Evolutionary conservation across 108 stramenopile genomes (phyloP).

Genomic region (Schizochytrium sp.): DNA sequence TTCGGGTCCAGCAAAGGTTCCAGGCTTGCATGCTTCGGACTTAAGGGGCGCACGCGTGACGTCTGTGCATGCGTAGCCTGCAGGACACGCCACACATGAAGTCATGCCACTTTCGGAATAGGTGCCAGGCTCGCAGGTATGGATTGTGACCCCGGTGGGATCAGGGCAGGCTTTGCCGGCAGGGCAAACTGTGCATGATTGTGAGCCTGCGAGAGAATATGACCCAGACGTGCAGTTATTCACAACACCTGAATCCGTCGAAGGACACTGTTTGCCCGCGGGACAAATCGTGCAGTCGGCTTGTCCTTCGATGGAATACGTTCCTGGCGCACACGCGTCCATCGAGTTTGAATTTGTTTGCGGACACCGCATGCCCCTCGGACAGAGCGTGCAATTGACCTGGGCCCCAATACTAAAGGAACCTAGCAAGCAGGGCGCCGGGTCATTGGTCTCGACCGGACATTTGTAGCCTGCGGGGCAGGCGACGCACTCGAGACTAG

Average conservation of each 20-base stretch:
- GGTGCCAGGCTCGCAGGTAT: constrained; percentile 24
- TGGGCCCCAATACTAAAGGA: constrained; percentile 26
- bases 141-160: neutral
- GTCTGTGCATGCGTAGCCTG: neutral
- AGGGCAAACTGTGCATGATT: constrained; percentile 32
- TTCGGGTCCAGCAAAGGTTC: no score
- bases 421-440: constrained; percentile 29
- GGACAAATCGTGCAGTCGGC: constrained; percentile 36
- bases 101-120: constrained; percentile 18
- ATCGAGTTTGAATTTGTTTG: neutral
- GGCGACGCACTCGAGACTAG: neutral
- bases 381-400: constrained; percentile 35
- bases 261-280: constrained; percentile 35
- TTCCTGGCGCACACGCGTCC: constrained; percentile 26
- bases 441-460: neutral
- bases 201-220: neutral
- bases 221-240: constrained; percentile 1
- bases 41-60: no score
- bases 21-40: neutral
- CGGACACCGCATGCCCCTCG: constrained; percentile 34
- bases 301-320: constrained; percentile 29
- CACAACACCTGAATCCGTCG: neutral
- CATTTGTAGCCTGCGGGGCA: constrained; percentile 41
- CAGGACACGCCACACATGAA: neutral
- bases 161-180: constrained; percentile 40